A percentile compares a stretch with the other conserved stretches of the same genome.
Evolutionary conservation across 1,284 basidiomycete genomes (phyloP).

Genomic region (Polyporus tsugae): DNA sequence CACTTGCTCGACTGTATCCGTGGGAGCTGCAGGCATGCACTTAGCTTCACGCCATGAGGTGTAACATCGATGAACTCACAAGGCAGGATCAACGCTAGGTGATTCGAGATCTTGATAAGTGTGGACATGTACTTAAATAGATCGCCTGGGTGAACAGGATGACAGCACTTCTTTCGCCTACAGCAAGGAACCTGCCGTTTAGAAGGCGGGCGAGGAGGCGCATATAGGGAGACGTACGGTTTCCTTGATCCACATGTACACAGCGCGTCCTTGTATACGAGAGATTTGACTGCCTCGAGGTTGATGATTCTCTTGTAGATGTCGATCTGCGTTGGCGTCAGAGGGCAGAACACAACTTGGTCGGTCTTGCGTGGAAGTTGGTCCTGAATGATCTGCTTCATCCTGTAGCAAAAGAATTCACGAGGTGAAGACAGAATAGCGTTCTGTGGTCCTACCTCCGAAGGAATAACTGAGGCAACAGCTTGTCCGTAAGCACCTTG

Average conservation of each 20-base stretch:
- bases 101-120: conserved; percentile 87
- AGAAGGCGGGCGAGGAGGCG: background rate
- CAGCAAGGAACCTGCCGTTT: background rate
- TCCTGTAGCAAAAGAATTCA: conserved; percentile 53
- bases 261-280: conserved; percentile 70
- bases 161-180: conserved; percentile 74
- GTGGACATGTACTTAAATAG: conserved; percentile 80
- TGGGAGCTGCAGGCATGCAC: conserved; percentile 53
- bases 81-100: conserved; percentile 83
- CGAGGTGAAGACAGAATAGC: no score
- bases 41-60: background rate
- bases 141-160: conserved; percentile 65
- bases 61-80: conserved; percentile 46
- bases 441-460: conserved; percentile 59
- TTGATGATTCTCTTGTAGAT: conserved; percentile 78
- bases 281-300: conserved; percentile 67
- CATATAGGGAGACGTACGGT: conserved; percentile 48
- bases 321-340: conserved; percentile 70
- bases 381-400: conserved; percentile 81
- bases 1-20: conserved; percentile 71
- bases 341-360: conserved; percentile 89
- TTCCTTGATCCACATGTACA: conserved; percentile 75
- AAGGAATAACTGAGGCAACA: conserved; percentile 81
- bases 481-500: conserved; percentile 62
- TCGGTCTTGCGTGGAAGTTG: conserved; percentile 86